Evolutionary conservation across 139 green algal genomes (phyloP).

Genomic region (Limnomonas spitsbergensis): DNA sequence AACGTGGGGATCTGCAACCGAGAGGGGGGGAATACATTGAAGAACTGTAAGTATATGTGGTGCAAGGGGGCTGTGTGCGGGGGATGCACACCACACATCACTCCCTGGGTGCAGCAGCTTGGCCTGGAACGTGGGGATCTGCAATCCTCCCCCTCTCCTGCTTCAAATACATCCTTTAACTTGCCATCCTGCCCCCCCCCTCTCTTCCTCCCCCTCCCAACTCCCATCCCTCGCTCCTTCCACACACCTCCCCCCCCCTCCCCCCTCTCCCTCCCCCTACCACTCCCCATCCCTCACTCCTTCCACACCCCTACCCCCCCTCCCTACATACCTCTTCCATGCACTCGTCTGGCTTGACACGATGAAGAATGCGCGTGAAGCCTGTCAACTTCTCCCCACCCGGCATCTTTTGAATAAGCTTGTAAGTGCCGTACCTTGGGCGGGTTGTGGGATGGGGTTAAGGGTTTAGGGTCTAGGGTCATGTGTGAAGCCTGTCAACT

Average conservation of each 20-base stretch:
- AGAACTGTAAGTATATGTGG: neutral
- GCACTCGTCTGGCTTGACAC: slow-evolving; percentile 62
- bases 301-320: no score
- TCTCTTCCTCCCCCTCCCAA: no score
- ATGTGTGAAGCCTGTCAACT: slow-evolving; percentile 80
- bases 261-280: no score
- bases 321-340: slow-evolving; percentile 78
- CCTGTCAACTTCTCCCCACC: slow-evolving; percentile 69
- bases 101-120: slow-evolving; percentile 57
- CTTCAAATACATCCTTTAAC: no score
- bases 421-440: slow-evolving; percentile 72
- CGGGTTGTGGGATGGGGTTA: no score
- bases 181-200: no score
- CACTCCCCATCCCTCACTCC: no score
- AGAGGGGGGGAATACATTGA: neutral
- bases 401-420: slow-evolving; percentile 62
- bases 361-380: slow-evolving; percentile 88
- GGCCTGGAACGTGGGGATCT: slow-evolving; percentile 64
- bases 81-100: slow-evolving; percentile 87
- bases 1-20: slow-evolving; percentile 60
- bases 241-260: no score
- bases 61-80: slow-evolving; percentile 31
- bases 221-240: no score
- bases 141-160: no score
- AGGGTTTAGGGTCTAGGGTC: no score